Percentiles rank a stretch among this genome's conserved stretches.
Evolutionary conservation across 495 filamentous ascomycete genomes (phyloP).

Genomic region (Immersiella caudata): DNA sequence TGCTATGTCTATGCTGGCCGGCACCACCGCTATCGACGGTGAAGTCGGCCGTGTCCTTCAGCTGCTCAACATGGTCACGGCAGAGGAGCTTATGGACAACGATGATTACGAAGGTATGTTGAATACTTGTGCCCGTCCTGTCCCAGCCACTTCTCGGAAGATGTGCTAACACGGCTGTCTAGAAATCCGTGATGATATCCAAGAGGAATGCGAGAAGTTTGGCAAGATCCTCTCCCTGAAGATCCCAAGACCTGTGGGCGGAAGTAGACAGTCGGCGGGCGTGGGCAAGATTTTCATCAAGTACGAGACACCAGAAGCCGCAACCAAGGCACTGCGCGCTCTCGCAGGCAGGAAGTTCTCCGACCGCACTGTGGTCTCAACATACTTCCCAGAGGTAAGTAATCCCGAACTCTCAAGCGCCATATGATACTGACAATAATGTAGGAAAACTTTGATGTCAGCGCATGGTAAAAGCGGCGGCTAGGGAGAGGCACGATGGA

Average conservation of each 20-base stretch:
- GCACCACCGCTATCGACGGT: constrained; percentile 77
- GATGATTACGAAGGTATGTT: constrained; percentile 88
- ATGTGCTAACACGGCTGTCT: constrained; percentile 21
- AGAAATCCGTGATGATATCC: constrained; percentile 95
- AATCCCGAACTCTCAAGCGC: background rate
- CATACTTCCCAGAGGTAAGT: constrained; percentile 88
- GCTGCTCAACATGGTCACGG: constrained; percentile 96
- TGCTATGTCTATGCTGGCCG: constrained; percentile 98
- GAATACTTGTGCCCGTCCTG: background rate
- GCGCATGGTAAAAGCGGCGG: constrained; percentile 62
- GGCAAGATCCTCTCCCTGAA: constrained; percentile 83
- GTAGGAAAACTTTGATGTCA: constrained; percentile 79
- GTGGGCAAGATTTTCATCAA: constrained; percentile 98
- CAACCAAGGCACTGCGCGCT: constrained; percentile 80
- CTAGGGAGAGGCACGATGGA: background rate
- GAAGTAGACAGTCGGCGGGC: constrained; percentile 78
- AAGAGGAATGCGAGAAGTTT: constrained; percentile 90
- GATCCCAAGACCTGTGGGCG: constrained; percentile 82
- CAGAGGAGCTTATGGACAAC: constrained; percentile 89
- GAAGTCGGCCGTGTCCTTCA: constrained; percentile 83
- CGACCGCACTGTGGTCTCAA: constrained; percentile 92
- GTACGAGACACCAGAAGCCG: constrained; percentile 75
- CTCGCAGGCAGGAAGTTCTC: constrained; percentile 94
- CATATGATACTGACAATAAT: constrained; percentile 28
- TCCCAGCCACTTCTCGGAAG: background rate